Base-by-base conservation (phyloP, 1,284 basidiomycete species). In the Wolfiporia cocos region DNA sequence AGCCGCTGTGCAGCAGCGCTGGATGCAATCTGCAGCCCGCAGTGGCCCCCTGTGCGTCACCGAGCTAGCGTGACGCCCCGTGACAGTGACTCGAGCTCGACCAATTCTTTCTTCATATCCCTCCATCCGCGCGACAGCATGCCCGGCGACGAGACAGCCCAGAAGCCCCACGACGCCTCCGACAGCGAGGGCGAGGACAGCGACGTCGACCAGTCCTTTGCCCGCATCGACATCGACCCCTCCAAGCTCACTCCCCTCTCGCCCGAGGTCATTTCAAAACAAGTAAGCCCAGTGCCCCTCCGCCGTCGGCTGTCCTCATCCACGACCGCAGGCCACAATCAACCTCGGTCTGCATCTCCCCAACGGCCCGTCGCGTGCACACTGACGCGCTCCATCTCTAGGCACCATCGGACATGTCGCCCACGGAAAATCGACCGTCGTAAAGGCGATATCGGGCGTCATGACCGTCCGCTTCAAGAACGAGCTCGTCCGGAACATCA, bases 401-500 rank as follows among this genome's bases (percentile, higher is more conserved):
- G 90, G 91, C 50, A 96, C 92, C 26, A 96, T 96, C 58, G 92
- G 92, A 41, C 92, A 96, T 77, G 92, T 95, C 76, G 91, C 92
- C 22, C 95, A 99, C 77, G 95, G 95, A 57, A 98, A 99, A 73
- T 97, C 93, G 40, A 98, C 95, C 6, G 95, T 98, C 39, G 96
- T 98, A 49, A 95, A 98, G 69, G 95, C 95, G 37, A 98, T 99
- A 65, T 98, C 95, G 14, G 95, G 95, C n/a, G 95, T 98, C 11
- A 88, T 91, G 81, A 99, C 95, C 22, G 95, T 99, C 45, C 80
- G 95, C 57, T 99, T 99, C 72, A 99, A 99, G 76, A 98, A 97
- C 67, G 96, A 99, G 67, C 78, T 96, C 42, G 92, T 96, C 48
- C 74, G 95, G 53, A 99, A 99, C 69, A 99, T 99, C 58, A 99